Base-by-base conservation (phyloP, 1,284 basidiomycete genomes). In the Microstroma glucosiphilum region DNA sequence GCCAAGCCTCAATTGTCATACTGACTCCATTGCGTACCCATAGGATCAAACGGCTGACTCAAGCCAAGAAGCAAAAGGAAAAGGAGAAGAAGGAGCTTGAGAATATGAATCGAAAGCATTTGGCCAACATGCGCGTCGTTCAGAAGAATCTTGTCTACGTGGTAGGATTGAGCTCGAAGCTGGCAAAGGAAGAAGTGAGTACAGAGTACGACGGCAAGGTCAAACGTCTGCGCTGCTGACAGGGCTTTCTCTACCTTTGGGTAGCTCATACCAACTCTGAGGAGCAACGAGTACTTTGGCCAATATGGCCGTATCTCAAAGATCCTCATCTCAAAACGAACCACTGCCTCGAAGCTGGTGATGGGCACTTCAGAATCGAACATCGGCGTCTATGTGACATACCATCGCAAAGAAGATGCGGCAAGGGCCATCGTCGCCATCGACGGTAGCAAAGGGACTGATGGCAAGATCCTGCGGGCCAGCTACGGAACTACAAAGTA, bases 251-350 rank as follows among this genome's bases (percentile, higher is more conserved):
- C 41, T 40, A 15, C n/a, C n/a, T n/a, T n/a, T n/a, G 41, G n/a
- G 8, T 68, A 96, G 91, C 87, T 96, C 56, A 91, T 97, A 67
- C 89, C 92, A 1, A 92, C 92, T 12, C 83, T 99, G 51, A 90
- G 93, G 58, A 93, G 92, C 13, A 89, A 89, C 75, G 96, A 99
- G 70, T 96, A 96, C 81, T 98, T 98, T 80, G 96, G 96, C 6
- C 92, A 96, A 79, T 98, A 97, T 80, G 96, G 96, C 69, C 96
- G 94, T 82, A 96, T 99, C 71, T 88, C 89, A 56, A 96, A 96
- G 82, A 91, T 98, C 63, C 84, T 96, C 60, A 86, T 99, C 56
- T 89, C 91, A 61, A 96, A 97, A 80, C 88, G 94, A 42, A 88
- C 88, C 9, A 83, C 87, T 1, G 86, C 90, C 4, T 86, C 86